Evolutionary conservation across 1,284 basidiomycete species (phyloP), one percentile per base, ranked within the genome.

Genomic region (Chiua sp.): DNA sequence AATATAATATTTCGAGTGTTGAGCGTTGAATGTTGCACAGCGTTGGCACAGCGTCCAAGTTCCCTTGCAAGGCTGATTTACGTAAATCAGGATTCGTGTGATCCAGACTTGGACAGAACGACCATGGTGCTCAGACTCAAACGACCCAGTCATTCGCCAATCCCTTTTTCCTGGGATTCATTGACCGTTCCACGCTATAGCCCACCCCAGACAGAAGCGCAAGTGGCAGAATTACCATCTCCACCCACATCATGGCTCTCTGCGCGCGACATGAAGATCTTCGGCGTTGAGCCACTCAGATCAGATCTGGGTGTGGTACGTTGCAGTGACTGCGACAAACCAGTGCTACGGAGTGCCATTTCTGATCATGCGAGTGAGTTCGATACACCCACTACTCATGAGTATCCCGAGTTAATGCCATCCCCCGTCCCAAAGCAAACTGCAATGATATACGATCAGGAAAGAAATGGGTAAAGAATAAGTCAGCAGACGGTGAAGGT

Each of bases 201-300:
- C 2, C 57, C 63, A 26, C 66, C 66, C 1, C 59, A 46, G 32
- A 65, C 64, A 23, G 72, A 73, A 22, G 48, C 71, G 11, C 77
- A 80, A 20, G 66, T 78, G 4, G 69, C 79, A 6, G 78, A 80
- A 0, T 75, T 80, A 18, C 79, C 82, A 3, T 86, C 87, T 0
- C 91, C 92, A 0, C 93, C 93, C 1, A 91, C 91, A 26, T 82
- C 87, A 78, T 93, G 92, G 86, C 86, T 95, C 18, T 86, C 90
- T 32, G 91, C 91, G 11, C 85, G 84, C 62, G 92, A 94, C 71
- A 95, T 95, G 93, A 91, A 90, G 79, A 82, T 92, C 61, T 96
- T 91, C 74, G 93, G 93, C 39, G 82, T 87, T 5, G 81, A 87
- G 60, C 92, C 93, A 18, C 80, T 94, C 53, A 81, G 79, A 76